Evolutionary conservation across 208 protist species (phyloP), one percentile per base, ranked within the genome.

Genomic region (Strigomonas galati): DNA sequence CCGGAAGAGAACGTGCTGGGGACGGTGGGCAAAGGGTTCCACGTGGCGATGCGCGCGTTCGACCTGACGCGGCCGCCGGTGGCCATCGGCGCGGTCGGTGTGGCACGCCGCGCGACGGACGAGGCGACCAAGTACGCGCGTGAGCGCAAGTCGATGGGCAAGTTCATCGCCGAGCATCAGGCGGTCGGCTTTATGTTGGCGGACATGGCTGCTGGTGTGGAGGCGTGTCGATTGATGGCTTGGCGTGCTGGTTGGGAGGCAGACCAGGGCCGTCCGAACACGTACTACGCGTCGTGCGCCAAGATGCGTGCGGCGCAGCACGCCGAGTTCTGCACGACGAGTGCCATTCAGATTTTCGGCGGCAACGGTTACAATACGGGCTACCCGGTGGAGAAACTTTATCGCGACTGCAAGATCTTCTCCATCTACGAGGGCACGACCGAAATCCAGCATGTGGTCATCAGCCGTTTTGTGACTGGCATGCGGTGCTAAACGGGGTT

Each of bases 311-410:
- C 86, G 23, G 74, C 80, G 14, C 75, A 96, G 57, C 71, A 87
- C 43, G 79, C 76, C 21, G 89, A 96, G 79, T 85, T 85, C 71
- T 81, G 71, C 57, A 80, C 82, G 15, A 82, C 80, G 31, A 84
- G 86, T 59, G 92, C 87, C 14, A 72, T 95, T 37, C 89, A 95
- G 83, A 93, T 95, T 77, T 95, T 96, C 26, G 91, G 93, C 28
- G 93, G 91, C 53, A 96, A 95, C 62, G 93, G 93, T 51, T 97
- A 91, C 77, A 97, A 91, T 76, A 92, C 91, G 17, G 90, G 91
- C 10, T 98, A 97, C 77, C 94, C 94, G 28, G 89, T 97, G n/a
- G 94, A 97, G 74, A 98, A 97, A 77, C 83, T 98, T 14, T 93
- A 93, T 73, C 82, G 92, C 31, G 94, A 98, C 62, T 82, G 77